Evolutionary conservation across 768 basidiomycete species (phyloP).

Genomic region (Terana coerulea): DNA sequence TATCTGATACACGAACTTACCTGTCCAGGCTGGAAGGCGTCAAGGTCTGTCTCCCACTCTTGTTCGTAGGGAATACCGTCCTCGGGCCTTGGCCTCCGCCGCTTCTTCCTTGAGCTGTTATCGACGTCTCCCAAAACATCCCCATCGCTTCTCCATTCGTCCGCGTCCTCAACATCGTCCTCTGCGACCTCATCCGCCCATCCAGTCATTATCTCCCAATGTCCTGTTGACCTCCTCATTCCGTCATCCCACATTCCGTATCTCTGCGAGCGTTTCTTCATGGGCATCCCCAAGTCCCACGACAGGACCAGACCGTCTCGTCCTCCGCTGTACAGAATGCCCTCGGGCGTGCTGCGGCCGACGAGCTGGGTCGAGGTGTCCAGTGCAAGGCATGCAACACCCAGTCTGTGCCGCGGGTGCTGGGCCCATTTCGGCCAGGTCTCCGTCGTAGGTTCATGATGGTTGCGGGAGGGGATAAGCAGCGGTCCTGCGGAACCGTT

Average conservation of each 20-base stretch:
- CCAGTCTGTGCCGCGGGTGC: constrained; percentile 83
- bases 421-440: constrained; percentile 23
- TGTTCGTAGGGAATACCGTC: constrained; percentile 55
- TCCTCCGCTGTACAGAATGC: constrained; percentile 87
- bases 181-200: constrained; percentile 71
- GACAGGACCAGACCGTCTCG: constrained; percentile 84
- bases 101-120: constrained; percentile 31
- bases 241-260: constrained; percentile 21
- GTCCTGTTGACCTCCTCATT: constrained; percentile 20
- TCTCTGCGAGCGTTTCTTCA: constrained; percentile 41
- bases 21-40: constrained; percentile 42
- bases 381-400: constrained; percentile 82
- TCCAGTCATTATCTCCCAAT: constrained; percentile 81
- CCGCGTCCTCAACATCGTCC: constrained; percentile 62
- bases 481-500: constrained; percentile 70
- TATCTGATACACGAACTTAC: constrained; percentile 39
- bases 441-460: constrained; percentile 18
- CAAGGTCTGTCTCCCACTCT: constrained; percentile 75
- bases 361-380: constrained; percentile 77
- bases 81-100: constrained; percentile 28
- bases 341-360: constrained; percentile 67
- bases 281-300: constrained; percentile 77
- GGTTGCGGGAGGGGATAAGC: constrained; percentile 40
- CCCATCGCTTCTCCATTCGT: constrained; percentile 62
- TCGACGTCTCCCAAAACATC: constrained; percentile 75